These are phyloP conservation scores for Heliamphora pulchella DNA, from an alignment of 179 eudicot species.

Conservation along the genomic window DNA sequence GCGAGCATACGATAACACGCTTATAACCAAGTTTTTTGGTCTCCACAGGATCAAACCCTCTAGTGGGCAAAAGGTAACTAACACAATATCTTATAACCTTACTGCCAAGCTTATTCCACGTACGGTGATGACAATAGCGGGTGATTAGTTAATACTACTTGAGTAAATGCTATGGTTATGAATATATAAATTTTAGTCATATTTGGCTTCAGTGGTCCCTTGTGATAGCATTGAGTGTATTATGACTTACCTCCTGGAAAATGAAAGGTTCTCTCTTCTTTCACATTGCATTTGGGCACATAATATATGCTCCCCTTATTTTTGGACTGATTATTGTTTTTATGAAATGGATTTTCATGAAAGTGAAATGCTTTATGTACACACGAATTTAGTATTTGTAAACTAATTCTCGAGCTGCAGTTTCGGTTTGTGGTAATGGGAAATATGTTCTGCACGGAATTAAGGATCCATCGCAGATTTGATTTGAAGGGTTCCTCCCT, in stretches of 20 bases:
- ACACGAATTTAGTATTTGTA: constrained; percentile 11
- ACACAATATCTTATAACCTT: background rate
- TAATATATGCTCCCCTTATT: background rate
- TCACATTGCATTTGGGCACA: background rate
- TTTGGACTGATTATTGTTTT: background rate
- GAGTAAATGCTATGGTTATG: constrained; percentile 3
- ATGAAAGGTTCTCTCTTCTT: constrained; percentile 6
- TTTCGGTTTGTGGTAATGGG: constrained; percentile 99
- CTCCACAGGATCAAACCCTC: constrained; percentile 95
- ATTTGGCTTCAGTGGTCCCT: constrained; percentile 8
- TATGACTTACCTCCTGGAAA: background rate
- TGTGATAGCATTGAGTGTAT: background rate
- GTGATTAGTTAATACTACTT: background rate
- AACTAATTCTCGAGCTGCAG: constrained; percentile 39
- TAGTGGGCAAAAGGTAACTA: constrained; percentile 91
- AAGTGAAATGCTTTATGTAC: background rate
- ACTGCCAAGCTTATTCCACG: background rate
- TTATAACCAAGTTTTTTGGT: constrained; percentile 93
- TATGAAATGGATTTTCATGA: background rate
- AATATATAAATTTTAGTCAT: background rate
- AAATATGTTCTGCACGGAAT: constrained; percentile 96
- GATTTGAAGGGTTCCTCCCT: constrained; percentile 93
- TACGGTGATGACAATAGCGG: background rate
- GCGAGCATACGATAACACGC: constrained; percentile 83
- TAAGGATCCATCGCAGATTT: constrained; percentile 92